Evolutionary conservation across 768 basidiomycete genomes (phyloP), one percentile per base, ranked within the genome.

Genomic region (Phaeotremella skinneri): DNA sequence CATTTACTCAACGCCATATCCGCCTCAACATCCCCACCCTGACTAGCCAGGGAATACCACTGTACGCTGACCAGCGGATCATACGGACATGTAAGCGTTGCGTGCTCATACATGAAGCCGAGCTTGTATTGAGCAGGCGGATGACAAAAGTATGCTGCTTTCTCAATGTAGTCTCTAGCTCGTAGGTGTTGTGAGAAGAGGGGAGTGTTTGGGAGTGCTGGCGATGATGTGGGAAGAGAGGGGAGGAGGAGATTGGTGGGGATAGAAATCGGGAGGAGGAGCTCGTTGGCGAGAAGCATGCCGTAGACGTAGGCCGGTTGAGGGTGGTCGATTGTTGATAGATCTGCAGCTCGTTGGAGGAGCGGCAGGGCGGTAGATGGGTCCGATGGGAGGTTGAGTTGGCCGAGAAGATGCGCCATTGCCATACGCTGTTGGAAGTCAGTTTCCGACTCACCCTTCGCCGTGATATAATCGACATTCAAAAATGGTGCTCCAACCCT

Each of bases 1-100:
- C 94, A 98, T 78, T 96, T 97, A 76, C 85, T 87, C 53, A 97
- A 82, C 2, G 91, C 93, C 91, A 97, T 93, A 73, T 98, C 91
- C 0, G 94, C 94, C 74, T 97, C 92, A 23, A 83, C 81, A 76
- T 96, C 90, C 31, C 90, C 89, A 59, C 87, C 84, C 76, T 93
- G 87, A 56, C 85, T 87, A 1, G 75, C 77, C 9, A 78, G 76
- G 14, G 74, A 73, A 76, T 97, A 97, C 73, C 90, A 97, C 73
- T 93, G 90, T 21, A 98, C 91, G 54, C 85, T 87, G 34, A 94
- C 79, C 17, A 94, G 80, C 0, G 94, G 85, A 71, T 97, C 93
- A 76, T 91, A 96, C 0, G 85, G 81, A 79, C 87, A 90, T 0
- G 89, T 88, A 0, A 90, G 81, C 11, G 85, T 82, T 0, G 93